phyloP scores from a whole-genome alignment of 495 filamentous ascomycete genomes.

The Podospora tetraspora region DNA sequence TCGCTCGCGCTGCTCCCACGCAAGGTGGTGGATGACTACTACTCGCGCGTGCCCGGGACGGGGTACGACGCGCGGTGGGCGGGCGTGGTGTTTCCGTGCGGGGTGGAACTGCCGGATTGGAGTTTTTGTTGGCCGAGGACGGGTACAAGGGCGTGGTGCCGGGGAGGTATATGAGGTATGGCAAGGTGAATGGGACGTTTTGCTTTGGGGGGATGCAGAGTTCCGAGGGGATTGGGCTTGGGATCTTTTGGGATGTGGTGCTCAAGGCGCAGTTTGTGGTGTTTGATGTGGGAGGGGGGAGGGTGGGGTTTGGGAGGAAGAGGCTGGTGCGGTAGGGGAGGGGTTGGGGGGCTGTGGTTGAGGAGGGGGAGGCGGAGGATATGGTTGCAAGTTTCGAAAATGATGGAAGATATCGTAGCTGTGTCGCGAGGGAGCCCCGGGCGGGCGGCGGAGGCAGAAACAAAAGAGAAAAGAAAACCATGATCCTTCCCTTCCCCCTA shows the following conservation, averaged over 20 bases:
- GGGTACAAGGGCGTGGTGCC: slow-evolving; percentile 19
- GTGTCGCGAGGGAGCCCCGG: no score
- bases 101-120: slow-evolving; percentile 25
- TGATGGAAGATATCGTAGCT: no score
- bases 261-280: slow-evolving; percentile 70
- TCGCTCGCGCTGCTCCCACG: slow-evolving; percentile 5
- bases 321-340: slow-evolving; percentile 7
- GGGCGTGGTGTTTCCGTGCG: slow-evolving; percentile 63
- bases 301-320: slow-evolving; percentile 53
- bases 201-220: slow-evolving; percentile 64
- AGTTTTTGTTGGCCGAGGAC: slow-evolving; percentile 4
- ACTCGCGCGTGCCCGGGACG: slow-evolving; percentile 18
- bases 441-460: no score
- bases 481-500: no score
- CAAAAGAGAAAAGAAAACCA: no score
- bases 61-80: slow-evolving; percentile 34
- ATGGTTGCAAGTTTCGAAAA: no score
- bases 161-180: slow-evolving; percentile 48
- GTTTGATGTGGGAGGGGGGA: slow-evolving; percentile 48
- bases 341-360: neutral
- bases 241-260: slow-evolving; percentile 69
- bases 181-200: slow-evolving; percentile 29
- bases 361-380: neutral
- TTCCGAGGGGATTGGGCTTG: slow-evolving; percentile 52
- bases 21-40: slow-evolving; percentile 1